Evolutionary conservation across 208 protist genomes (phyloP), one percentile per base, ranked within the genome.

Genomic region (Trypanosoma mega): DNA sequence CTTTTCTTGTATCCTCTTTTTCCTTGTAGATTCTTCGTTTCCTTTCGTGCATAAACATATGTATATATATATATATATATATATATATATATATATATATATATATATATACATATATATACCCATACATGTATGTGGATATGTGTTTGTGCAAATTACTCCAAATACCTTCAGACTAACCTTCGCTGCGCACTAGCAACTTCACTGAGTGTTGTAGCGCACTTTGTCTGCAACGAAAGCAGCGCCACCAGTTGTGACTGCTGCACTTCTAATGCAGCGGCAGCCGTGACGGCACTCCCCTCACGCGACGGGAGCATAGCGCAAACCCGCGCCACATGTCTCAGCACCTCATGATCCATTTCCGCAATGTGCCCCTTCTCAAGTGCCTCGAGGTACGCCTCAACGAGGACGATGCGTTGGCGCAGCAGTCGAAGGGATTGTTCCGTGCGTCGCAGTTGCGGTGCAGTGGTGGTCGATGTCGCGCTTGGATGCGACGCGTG

Each of bases 371-470:
- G 12, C 34, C 31, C 31, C 3, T 24, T 36, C 18, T 57, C 29
- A 2, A 76, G 36, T 16, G 11, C 37, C 21, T 72, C 58, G 12
- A 86, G 56, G 45, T 80, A 86, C 27, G 52, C 26, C 8, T 53
- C 53, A 11, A 77, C 43, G 12, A 77, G 24, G n/a, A 48, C 18
- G 5, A 77, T 58, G 3, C 76, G 41, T 6, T 53, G 33, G 18
- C 43, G 68, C 29, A 86, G 54, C 49, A 80, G 55, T 0, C 37
- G 23, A 4, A 82, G 48, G 7, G 79, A 71, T 7, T 55, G 57
- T 8, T 26, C 16, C 8, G 58, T n/a, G 20, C 67, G 67, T 6
- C 27, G 45, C 5, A 67, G 33, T 7, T 43, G 63, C 2, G 50
- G 59, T 2, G 36, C 24, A 24, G 21, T 43, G 7, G 51, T 31